These are phyloP conservation scores for Gnaphalium uliginosum DNA, from an alignment of 129 eudicot genomes.

Conservation along the genomic window DNA sequence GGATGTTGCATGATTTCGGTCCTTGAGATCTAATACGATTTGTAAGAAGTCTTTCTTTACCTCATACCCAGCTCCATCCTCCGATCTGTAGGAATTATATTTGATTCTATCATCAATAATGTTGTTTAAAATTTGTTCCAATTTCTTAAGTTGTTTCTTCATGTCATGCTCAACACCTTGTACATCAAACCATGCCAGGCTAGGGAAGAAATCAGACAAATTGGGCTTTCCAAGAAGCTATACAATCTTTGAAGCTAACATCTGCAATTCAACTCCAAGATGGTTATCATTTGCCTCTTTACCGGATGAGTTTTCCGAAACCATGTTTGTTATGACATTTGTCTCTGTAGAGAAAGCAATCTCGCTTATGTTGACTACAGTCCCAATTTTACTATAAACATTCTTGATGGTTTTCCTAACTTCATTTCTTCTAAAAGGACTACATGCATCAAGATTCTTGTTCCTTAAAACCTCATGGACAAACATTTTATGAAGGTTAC, in stretches of 20 bases:
- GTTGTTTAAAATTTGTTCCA: not conserved
- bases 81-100: not conserved
- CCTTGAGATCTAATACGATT: not conserved
- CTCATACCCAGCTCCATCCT: not conserved
- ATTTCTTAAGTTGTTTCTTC: not conserved
- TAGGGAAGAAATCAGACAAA: not conserved
- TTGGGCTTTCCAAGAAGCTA: not conserved
- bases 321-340: not conserved
- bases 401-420: slow-evolving; percentile 1
- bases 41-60: slow-evolving; percentile 1
- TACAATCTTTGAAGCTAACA: not conserved
- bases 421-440: not conserved
- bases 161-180: not conserved
- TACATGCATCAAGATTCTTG: not conserved
- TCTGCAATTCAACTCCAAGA: slow-evolving; percentile 6
- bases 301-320: not conserved
- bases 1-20: not conserved
- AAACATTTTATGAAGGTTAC: slow-evolving; percentile 3
- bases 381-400: not conserved
- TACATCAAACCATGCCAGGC: not conserved
- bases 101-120: not conserved
- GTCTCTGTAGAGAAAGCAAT: not conserved
- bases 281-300: not conserved
- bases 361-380: not conserved
- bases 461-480: slow-evolving; percentile 2